Evolutionary conservation across 768 basidiomycete species (phyloP), one percentile per base, ranked within the genome.

Genomic region (Termitomyces sp.): DNA sequence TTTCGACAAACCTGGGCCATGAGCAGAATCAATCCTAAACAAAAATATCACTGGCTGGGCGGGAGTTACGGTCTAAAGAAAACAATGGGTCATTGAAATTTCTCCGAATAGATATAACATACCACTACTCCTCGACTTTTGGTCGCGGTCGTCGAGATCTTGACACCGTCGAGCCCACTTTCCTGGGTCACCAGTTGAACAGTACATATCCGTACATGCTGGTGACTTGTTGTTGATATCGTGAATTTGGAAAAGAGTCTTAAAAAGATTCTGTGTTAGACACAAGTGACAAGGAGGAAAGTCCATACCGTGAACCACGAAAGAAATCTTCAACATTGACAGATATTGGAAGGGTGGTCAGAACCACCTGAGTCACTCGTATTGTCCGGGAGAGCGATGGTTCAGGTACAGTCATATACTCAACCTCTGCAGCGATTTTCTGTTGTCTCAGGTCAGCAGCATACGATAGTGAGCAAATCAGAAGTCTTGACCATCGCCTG

Each of bases 241-340:
- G 91, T 93, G 68, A 96, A 98, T 68, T 89, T 90, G 3, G 93
- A 95, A 64, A 98, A 86, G 4, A 98, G 74, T 62, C 96, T 98
- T 5, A 61, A 20, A 32, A 36, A 43, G 36, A 38, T 23, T 56
- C 26, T 14, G 55, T 12, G 26, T 9, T 23, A n/a, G 18, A 40
- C 10, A 49, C 10, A n/a, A n/a, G n/a, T n/a, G n/a, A n/a, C n/a
- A n/a, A n/a, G n/a, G n/a, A n/a, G n/a, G n/a, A n/a, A n/a, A n/a
- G n/a, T n/a, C n/a, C 52, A n/a, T 51, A 94, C 96, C 85, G 87
- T 57, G 84, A 78, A 30, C 89, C 88, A 23, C 96, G 85, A 78
- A 98, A 98, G 72, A 93, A 95, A 70, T 99, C 97, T 72, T 98
- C 91, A 0, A 98, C 96, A 59, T 95, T 97, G 59, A 98, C 91